Conservation (phyloP, 176 grass and related monocot genomes). For the Phragmites australis region DNA sequence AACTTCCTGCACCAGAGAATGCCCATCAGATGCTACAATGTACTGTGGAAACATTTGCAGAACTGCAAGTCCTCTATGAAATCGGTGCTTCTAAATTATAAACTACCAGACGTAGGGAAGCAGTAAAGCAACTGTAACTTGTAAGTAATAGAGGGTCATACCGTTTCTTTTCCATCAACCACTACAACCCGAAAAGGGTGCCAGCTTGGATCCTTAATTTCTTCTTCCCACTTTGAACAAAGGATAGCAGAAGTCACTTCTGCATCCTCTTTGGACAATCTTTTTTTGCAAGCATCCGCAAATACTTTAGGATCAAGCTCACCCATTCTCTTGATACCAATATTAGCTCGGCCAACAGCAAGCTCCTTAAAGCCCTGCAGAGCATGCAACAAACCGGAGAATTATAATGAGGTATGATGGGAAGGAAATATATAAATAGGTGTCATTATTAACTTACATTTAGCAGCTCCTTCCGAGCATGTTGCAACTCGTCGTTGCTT, state of each 20-base stretch:
- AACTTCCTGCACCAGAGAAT: slow-evolving; percentile 40
- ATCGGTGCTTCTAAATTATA: not conserved
- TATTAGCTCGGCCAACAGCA: not conserved
- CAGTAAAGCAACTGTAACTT: not conserved
- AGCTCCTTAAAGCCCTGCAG: slow-evolving; percentile 10
- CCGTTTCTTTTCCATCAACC: slow-evolving; percentile 47
- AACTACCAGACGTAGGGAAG: slow-evolving; percentile 12
- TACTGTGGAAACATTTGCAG: not conserved
- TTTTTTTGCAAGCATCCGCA: slow-evolving; percentile 36
- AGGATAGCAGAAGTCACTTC: slow-evolving; percentile 10
- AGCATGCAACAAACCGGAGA: not conserved
- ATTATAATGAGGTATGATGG: not conserved
- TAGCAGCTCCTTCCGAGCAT: slow-evolving; percentile 60
- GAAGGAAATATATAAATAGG: not conserved
- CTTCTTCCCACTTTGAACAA: slow-evolving; percentile 57
- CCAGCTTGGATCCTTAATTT: slow-evolving; percentile 57
- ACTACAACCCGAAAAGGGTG: slow-evolving; percentile 55
- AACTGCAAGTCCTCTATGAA: not conserved
- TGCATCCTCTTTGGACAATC: slow-evolving; percentile 35
- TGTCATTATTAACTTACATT: slow-evolving; percentile 28
- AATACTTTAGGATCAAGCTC: slow-evolving; percentile 63
- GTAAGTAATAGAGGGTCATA: not conserved
- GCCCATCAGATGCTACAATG: not conserved
- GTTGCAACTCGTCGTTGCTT: slow-evolving; percentile 68
- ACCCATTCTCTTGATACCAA: slow-evolving; percentile 63